Percentiles rank a stretch among this genome's conserved stretches.
phyloP scores from a whole-genome alignment of 768 basidiomycete genomes.

The Trametes cinnabarina region DNA sequence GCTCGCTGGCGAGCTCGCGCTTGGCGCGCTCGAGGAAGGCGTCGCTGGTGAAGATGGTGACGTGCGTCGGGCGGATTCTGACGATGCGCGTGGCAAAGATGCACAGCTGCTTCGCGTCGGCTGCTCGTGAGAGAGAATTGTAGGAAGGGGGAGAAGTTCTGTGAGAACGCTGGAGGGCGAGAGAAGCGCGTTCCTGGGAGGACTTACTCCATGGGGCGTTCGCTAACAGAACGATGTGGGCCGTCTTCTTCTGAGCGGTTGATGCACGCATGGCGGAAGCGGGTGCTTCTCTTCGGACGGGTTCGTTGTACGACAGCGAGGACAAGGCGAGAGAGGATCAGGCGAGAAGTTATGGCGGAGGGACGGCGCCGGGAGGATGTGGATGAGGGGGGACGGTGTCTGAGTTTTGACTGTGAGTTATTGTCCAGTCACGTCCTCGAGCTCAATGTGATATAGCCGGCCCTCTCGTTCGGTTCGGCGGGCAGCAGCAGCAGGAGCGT shows the following conservation, averaged over 20 bases:
- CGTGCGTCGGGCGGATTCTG: background rate
- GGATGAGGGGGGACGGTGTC: background rate
- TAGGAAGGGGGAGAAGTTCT: background rate
- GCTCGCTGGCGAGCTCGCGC: constrained; percentile 7
- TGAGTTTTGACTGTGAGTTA: constrained; percentile 11
- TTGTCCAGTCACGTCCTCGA: background rate
- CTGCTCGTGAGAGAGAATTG: background rate
- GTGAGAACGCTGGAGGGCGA: background rate
- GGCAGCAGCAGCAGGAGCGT: too few species aligned
- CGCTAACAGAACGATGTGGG: constrained; percentile 7
- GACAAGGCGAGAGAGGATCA: background rate
- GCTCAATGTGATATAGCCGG: background rate
- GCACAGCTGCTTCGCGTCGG: constrained; percentile 5
- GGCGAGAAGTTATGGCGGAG: background rate
- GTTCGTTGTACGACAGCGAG: too few species aligned
- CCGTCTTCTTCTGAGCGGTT: background rate
- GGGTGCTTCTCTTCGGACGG: background rate
- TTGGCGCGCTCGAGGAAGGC: background rate
- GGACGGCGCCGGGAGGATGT: background rate
- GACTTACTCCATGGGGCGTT: constrained; percentile 4
- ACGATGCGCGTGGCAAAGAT: constrained; percentile 2
- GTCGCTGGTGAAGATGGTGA: constrained; percentile 5
- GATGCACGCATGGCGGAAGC: background rate
- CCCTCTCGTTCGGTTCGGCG: background rate
- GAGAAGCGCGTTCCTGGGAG: background rate